phyloP scores from a whole-genome alignment of 495 filamentous ascomycete genomes.

The Talaromyces adpressus region DNA sequence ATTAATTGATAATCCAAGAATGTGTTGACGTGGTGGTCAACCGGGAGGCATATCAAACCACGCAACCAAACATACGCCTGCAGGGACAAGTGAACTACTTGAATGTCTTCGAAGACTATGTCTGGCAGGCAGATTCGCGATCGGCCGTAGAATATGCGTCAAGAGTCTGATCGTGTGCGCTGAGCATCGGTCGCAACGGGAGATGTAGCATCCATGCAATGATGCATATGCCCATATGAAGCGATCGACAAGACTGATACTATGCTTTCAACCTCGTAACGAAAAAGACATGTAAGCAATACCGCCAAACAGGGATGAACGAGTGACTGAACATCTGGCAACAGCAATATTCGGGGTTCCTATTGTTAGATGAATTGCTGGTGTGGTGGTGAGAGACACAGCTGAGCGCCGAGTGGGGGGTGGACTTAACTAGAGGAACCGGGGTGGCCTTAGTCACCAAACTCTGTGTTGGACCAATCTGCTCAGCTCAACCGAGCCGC shows the following conservation, averaged over 20 bases:
- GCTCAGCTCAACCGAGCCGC: background rate
- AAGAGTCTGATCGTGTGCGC: background rate
- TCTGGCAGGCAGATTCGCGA: background rate
- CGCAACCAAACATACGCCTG: background rate
- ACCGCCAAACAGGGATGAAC: background rate
- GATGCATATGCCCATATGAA: background rate
- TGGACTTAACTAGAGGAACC: background rate
- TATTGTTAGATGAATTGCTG: background rate
- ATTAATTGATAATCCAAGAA: background rate
- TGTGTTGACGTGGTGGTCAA: background rate
- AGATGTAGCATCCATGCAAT: background rate
- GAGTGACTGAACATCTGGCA: background rate
- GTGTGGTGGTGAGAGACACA: background rate
- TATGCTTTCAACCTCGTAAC: background rate
- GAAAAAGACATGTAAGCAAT: no score
- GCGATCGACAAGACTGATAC: background rate
- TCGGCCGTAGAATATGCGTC: background rate
- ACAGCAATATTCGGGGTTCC: background rate
- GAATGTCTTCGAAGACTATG: background rate
- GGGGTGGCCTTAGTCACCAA: no score
- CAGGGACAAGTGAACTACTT: background rate
- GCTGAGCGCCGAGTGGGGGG: background rate
- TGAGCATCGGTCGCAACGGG: background rate
- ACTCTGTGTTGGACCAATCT: background rate
- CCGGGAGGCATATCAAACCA: background rate